Conservation (phyloP, 2,329 filamentous ascomycete species). For the Talaromyces sp. region DNA sequence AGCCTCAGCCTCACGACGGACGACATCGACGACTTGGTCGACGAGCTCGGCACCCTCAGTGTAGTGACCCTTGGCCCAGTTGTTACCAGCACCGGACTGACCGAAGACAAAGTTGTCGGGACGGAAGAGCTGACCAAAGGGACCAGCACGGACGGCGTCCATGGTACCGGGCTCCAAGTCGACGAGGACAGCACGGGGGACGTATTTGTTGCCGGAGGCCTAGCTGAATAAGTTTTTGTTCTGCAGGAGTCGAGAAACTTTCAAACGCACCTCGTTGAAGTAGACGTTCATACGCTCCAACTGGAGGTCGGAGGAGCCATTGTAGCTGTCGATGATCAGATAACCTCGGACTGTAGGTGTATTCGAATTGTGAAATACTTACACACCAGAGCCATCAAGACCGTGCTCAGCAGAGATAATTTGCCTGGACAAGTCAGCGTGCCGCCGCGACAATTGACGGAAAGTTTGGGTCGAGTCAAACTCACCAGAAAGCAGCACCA, state of each 20-base stretch:
- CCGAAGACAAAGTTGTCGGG: conserved; percentile 99
- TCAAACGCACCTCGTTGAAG: conserved; percentile 76
- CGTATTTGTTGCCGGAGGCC: conserved; percentile 98
- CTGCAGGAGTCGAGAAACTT: not conserved
- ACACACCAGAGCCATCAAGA: conserved; percentile 95
- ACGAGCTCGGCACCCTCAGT: conserved; percentile 99
- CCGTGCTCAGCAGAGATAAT: conserved; percentile 88
- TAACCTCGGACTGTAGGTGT: conserved; percentile 17
- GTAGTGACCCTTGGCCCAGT: conserved; percentile 99
- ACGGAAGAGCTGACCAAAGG: conserved; percentile 98
- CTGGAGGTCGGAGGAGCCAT: conserved; percentile 97
- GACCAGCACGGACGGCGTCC: conserved; percentile 97
- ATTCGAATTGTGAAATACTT: conserved; percentile 46
- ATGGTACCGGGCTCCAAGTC: conserved; percentile 99
- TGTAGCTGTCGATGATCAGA: conserved; percentile 63
- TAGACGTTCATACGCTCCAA: conserved; percentile 99
- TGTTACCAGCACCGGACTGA: conserved; percentile 99
- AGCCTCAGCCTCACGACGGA: conserved; percentile 96
- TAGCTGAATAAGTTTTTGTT: conserved; percentile 38
- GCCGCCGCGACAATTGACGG: conserved; percentile 9
- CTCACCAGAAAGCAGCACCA: conserved; percentile 97
- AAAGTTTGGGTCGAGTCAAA: not conserved
- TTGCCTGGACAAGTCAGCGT: conserved; percentile 59
- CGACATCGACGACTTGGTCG: conserved; percentile 95
- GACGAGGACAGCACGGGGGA: conserved; percentile 97